A percentile compares a stretch with the other conserved stretches of the same genome.
These are phyloP conservation scores for Mentha longifolia DNA, from an alignment of 257 asterid species.

Conservation along the genomic window DNA sequence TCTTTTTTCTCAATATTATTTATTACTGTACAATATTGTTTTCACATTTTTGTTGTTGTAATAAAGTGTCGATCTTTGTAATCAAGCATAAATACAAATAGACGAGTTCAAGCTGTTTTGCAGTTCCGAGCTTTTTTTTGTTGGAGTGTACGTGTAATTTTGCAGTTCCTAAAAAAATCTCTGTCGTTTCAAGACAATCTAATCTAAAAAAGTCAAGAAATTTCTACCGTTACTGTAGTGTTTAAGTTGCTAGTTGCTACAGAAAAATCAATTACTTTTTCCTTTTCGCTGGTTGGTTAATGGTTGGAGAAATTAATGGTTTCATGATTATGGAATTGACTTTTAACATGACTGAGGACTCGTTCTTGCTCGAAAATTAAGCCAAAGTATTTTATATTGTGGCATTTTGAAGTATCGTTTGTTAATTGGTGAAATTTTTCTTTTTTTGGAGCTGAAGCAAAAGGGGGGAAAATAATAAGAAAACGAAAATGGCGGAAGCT, in stretches of 20 bases:
- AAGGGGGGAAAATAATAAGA: background rate
- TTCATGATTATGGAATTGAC: conserved; percentile 36
- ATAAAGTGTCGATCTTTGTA: conserved; percentile 21
- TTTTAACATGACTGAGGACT: conserved; percentile 33
- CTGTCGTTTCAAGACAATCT: conserved; percentile 1
- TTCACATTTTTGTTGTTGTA: background rate
- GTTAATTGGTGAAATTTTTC: conserved; percentile 26
- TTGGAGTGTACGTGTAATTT: conserved; percentile 31
- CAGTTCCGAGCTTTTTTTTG: conserved; percentile 30
- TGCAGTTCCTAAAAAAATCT: conserved; percentile 26
- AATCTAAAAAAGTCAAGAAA: conserved; percentile 10
- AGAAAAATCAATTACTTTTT: background rate
- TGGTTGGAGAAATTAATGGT: conserved; percentile 36
- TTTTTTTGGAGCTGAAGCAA: conserved; percentile 11
- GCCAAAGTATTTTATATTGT: conserved; percentile 3
- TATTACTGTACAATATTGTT: background rate
- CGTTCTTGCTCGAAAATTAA: conserved; percentile 33
- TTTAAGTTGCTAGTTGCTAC: conserved; percentile 13
- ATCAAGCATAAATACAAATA: conserved; percentile 32
- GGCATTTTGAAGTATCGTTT: conserved; percentile 22
- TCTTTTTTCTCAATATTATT: background rate
- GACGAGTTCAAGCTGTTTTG: conserved; percentile 29
- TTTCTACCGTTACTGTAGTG: conserved; percentile 11
- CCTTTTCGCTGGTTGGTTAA: conserved; percentile 31
- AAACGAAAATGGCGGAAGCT: conserved; percentile 57